Base-by-base conservation (phyloP, 768 basidiomycete species). In the Collybia sp. region DNA sequence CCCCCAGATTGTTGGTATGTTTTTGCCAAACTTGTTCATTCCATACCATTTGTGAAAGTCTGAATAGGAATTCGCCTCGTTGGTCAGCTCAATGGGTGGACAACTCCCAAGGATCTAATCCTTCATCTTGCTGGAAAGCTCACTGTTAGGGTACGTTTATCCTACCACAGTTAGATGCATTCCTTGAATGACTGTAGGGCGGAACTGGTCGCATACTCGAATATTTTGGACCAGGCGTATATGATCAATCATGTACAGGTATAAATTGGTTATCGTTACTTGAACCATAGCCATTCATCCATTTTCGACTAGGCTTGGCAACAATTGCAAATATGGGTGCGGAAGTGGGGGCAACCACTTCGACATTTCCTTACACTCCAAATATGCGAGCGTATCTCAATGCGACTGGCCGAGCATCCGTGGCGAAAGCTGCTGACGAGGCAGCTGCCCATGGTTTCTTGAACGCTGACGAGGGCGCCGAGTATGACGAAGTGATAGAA, bases 321-420 rank as follows among this genome's bases (percentile, higher is more conserved):
- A 98, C 96, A 1, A 88, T 99, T 45, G 88, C 91, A 37, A 98
- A 99, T 66, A 99, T 98, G 96, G 96, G 96, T 42, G 96, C 96
- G 11, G 96, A 99, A 72, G 94, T 98, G n/a, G 96, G 96, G 33
- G 96, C 96, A n/a, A 99, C 96, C 1, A 98, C 96, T 0, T 95
- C 94, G 1, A 92, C 88, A 5, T 99, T 99, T 77, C 94, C 95
- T 4, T 99, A 98, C 67, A 93, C 92, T 12, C 66, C 79, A 13
- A 81, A 82, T 57, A 98, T 98, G 95, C 77, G 82, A 30, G 74
- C 80, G 31, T 99, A 98, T 67, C 80, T 99, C 25, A 73, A 79
- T 52, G 93, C 93, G 15, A 99, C 96, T 8, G 85, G 91, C 41
- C 83, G 96, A 46, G 82, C 77, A 34, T 80, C 86, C 30, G 92